phyloP scores from a whole-genome alignment of 2,329 filamentous ascomycete genomes.

The Nigrospora oryzae region DNA sequence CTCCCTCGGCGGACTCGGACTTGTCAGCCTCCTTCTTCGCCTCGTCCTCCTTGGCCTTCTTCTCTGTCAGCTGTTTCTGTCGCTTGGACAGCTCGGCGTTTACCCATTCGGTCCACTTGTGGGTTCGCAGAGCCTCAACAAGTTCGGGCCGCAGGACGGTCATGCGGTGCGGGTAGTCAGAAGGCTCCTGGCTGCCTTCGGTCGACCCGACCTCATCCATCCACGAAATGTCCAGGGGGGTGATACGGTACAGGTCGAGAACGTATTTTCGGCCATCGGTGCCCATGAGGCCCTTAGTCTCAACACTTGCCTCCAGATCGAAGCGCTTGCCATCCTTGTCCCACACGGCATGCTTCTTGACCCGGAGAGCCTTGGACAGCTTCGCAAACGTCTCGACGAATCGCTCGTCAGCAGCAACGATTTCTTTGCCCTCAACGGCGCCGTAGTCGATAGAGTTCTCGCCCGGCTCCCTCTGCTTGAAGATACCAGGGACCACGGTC shows the following conservation, averaged over 20 bases:
- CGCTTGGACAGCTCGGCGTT: constrained; percentile 60
- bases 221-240: constrained; percentile 85
- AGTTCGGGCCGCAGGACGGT: constrained; percentile 86
- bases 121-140: constrained; percentile 75
- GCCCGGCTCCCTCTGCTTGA: constrained; percentile 94
- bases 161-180: constrained; percentile 88
- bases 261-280: constrained; percentile 97
- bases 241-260: constrained; percentile 91
- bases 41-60: constrained; percentile 22
- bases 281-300: constrained; percentile 95
- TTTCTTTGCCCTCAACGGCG: constrained; percentile 92
- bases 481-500: constrained; percentile 97
- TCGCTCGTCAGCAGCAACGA: constrained; percentile 81
- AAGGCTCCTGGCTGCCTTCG: constrained; percentile 29
- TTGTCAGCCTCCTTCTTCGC: constrained; percentile 4
- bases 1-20: constrained; percentile 1
- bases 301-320: constrained; percentile 89
- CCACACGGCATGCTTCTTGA: constrained; percentile 96
- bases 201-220: constrained; percentile 63
- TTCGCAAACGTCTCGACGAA: constrained; percentile 82
- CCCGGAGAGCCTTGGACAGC: constrained; percentile 79
- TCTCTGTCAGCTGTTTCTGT: constrained; percentile 18
- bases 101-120: constrained; percentile 84
- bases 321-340: constrained; percentile 90
- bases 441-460: constrained; percentile 99